Base-by-base conservation (phyloP, 306 rosid species). In the Vigna trinervia region DNA sequence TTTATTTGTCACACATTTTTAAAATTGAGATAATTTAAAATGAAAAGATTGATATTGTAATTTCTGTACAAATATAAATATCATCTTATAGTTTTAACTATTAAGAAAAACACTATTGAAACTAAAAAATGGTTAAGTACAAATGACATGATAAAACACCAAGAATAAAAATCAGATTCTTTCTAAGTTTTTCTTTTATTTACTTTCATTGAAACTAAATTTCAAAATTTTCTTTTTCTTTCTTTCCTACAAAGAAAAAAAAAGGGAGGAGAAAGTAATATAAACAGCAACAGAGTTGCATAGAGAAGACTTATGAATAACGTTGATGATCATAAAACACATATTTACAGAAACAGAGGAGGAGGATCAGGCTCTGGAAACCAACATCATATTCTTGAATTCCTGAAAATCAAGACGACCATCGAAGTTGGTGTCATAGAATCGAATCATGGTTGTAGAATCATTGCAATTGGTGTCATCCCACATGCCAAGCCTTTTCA, bases 381-480 rank as follows among this genome's bases (percentile, higher is more conserved):
- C 86, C 51, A 84, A 46, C 93, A 94, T 94, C 97, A 94, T 94
- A 77, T 72, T 88, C 88, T 89, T 91, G 75, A 94, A 94, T 69
- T 94, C 98, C 64, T 94, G 80, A 53, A 91, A 91, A 87, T 94
- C 97, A 81, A 94, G 96, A 19, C 22, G 80, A 0, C 98, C 97
- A 48, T 90, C 98, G 47, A 79, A 84, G 65, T 94, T 84, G 30
- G 94, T 64, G 77, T 94, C 98, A 26, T 83, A 91, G 10, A 78
- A 88, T 0, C 46, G 60, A 56, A 91, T 94, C 98, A 94, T 94
- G 45, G 13, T 52, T 8, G 53, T 60, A 58, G 88, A 90, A 81
- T 91, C 96, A 11, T 68, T 71, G 6, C 82, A 82, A 13, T 75
- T 64, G 8, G 10, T 84, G 12, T 81, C 88, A 26, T 86, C 90